A percentile compares a stretch with the other conserved stretches of the same genome.
phyloP scores from a whole-genome alignment of 441 rosid species.

The Syzygium syzygioides region DNA sequence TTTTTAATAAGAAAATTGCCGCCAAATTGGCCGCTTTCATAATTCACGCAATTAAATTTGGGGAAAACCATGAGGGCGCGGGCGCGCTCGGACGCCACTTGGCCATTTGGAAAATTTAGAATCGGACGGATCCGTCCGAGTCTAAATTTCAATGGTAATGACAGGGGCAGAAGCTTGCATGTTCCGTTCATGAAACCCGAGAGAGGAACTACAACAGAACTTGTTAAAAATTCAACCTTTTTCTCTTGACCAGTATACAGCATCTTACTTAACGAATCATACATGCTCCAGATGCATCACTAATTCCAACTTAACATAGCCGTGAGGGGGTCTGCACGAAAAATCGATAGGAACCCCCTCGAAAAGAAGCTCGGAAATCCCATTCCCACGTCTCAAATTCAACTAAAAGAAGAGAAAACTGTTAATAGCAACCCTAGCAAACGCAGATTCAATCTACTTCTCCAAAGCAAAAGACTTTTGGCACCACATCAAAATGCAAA shows the following conservation, averaged over 20 bases:
- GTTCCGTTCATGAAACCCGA: neutral
- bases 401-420: neutral
- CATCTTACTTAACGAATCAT: neutral
- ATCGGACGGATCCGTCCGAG: no score
- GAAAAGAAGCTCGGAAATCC: no score
- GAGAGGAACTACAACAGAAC: neutral
- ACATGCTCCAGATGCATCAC: neutral
- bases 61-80: no score
- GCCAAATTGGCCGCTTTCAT: no score
- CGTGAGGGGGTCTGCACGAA: neutral
- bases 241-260: neutral
- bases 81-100: no score
- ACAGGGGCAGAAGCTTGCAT: neutral
- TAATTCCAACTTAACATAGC: neutral
- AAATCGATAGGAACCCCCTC: neutral
- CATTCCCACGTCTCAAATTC: no score
- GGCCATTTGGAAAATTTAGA: no score
- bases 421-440: neutral
- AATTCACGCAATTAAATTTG: no score
- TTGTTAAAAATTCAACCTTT: neutral
- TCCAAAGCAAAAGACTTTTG: neutral
- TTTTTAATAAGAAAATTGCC: no score
- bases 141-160: neutral
- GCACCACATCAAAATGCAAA: neutral
- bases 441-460: neutral